Percentiles rank a stretch among this genome's conserved stretches.
Conservation (phyloP, 176 grass and related monocot species). For the Typha latifolia region DNA sequence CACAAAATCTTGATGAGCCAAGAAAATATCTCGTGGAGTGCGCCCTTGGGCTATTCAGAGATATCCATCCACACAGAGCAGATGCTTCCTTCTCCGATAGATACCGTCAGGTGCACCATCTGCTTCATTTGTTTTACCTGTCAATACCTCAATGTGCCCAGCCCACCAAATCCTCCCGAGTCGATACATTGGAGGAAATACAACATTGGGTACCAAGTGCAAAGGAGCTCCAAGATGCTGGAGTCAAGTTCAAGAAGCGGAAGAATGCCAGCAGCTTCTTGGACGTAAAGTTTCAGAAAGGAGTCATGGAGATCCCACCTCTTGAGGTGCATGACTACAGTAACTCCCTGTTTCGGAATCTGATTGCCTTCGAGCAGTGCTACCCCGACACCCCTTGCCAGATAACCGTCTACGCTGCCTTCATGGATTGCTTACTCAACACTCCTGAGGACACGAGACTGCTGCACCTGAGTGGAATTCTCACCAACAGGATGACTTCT, state of each 20-base stretch:
- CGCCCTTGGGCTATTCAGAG: no score
- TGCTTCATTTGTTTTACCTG: no score
- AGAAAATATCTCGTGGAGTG: no score
- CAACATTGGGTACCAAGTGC: no score
- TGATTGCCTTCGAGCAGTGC: conserved; percentile 42
- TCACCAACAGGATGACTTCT: not conserved
- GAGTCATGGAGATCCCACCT: conserved; percentile 29
- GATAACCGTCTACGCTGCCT: conserved; percentile 10
- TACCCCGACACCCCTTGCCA: not conserved
- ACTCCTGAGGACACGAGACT: not conserved
- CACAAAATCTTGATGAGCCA: no score
- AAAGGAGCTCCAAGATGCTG: no score
- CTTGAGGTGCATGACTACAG: conserved; percentile 24
- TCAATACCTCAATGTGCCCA: not conserved
- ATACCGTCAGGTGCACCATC: not conserved
- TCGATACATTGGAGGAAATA: no score
- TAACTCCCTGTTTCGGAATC: conserved; percentile 15
- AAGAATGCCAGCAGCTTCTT: no score
- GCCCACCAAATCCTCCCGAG: no score
- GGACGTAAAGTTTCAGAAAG: conserved; percentile 1
- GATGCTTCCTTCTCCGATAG: not conserved
- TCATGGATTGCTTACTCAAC: not conserved
- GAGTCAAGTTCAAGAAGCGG: no score
- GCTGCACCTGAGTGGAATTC: conserved; percentile 2
- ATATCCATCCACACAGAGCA: no score